Percentiles rank a stretch among this genome's conserved stretches.
These are phyloP conservation scores for Globisporangium recalcitrans DNA, from an alignment of 352 stramenopile genomes.

Conservation along the genomic window DNA sequence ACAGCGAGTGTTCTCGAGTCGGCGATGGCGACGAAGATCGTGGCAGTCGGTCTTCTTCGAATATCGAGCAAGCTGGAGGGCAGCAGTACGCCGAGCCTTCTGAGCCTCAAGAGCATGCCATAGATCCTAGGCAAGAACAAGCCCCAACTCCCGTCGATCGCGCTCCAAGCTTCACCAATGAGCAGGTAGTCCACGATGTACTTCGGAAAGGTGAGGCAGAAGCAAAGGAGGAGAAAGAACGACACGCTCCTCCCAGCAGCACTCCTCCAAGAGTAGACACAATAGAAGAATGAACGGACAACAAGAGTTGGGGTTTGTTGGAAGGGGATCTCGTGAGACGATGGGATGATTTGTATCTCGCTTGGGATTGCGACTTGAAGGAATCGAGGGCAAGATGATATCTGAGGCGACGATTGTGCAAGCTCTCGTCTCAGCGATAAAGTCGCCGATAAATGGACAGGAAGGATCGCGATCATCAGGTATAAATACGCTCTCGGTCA, in stretches of 20 bases:
- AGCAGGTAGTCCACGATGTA: neutral
- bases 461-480: neutral
- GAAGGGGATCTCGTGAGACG: neutral
- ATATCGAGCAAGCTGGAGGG: neutral
- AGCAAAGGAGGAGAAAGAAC: neutral
- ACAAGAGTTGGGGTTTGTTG: neutral
- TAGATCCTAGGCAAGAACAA: neutral
- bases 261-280: slow-evolving; percentile 2
- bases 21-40: neutral
- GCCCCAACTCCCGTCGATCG: neutral
- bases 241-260: neutral
- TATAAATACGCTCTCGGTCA: slow-evolving; percentile 1
- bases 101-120: neutral
- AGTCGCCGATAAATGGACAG: neutral
- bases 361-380: neutral
- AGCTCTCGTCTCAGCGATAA: neutral
- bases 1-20: neutral
- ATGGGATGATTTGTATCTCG: neutral
- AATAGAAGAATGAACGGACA: slow-evolving; percentile 11
- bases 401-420: neutral
- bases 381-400: neutral
- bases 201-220: neutral
- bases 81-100: neutral
- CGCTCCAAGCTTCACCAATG: neutral
- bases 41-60: neutral